Base-by-base conservation (phyloP, 2,329 filamentous ascomycete species). In the Aspergillus transmontanensis region DNA sequence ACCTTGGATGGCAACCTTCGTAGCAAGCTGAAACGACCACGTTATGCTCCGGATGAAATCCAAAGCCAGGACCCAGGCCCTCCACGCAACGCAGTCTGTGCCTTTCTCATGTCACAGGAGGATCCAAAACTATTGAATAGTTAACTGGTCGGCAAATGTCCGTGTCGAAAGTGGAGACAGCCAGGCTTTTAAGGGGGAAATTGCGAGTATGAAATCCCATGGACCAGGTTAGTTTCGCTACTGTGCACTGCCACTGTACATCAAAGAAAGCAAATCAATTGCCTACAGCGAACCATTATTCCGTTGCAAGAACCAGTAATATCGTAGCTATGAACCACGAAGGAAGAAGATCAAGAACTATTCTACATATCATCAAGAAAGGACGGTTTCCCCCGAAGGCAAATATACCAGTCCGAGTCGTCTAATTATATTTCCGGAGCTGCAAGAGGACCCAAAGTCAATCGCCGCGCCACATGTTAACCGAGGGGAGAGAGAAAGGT, bases 391-490 rank as follows among this genome's bases (percentile, higher is more conserved):
- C 28, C 9, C 4, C 21, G 48, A 21, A 34, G 19, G 30, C 11
- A 28, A 32, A 34, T 21, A 32, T n/a, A 54, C 19, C 45, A 59
- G 21, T 23, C 41, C 28, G 43, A 56, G 36, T 50, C 26, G 23
- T 62, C 55, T 62, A 76, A 57, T 73, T 74, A 60, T 77, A 77
- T 69, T 77, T 77, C 56, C 75, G 75, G 55, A 77, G 75, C 75
- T 77, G 61, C 46, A 28, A 57, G 46, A 10, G 34, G 9, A 45
- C 64, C 10, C 46, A 28, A 58, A 34, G 64, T 69, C 53, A 69
- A 69, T 26, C 30, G 26, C 19, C 39, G 6, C 9, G 53, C 21
- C 32, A 26, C n/a, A 39, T 19, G 11, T 62, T 21, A 46, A 19
- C n/a, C 4, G 6, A n/a, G 14, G 28, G 34, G 11, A 36, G 34